phyloP scores from a whole-genome alignment of 2,329 filamentous ascomycete genomes.

The Gnomoniopsis sp. region DNA sequence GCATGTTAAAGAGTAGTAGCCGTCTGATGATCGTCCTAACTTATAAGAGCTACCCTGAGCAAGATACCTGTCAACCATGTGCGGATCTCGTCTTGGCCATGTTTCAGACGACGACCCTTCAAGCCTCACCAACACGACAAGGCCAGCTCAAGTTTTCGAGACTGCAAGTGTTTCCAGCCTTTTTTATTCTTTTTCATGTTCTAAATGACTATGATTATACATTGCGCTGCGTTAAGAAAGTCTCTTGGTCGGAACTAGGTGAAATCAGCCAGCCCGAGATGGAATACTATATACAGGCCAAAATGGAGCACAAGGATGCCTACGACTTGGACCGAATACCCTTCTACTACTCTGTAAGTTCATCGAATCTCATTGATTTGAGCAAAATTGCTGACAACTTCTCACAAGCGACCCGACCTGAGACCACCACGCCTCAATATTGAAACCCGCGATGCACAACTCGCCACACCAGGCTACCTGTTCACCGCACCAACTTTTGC shows the following conservation, averaged over 20 bases:
- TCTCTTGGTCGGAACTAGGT: not conserved
- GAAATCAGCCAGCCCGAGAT: not conserved
- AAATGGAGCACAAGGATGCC: not conserved
- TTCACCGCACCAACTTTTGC: slow-evolving; percentile 4
- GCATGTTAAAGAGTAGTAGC: not conserved
- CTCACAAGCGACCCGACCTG: slow-evolving; percentile 10
- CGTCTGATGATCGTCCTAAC: not conserved
- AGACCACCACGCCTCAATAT: slow-evolving; percentile 12
- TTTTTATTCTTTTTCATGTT: not conserved
- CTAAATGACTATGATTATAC: not conserved
- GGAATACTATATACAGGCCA: not conserved
- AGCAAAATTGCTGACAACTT: not conserved
- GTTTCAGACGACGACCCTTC: not conserved
- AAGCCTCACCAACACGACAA: not conserved
- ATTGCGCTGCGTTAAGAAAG: not conserved
- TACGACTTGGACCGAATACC: slow-evolving; percentile 3
- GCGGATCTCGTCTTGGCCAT: not conserved
- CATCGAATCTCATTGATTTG: not conserved
- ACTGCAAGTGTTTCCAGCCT: not conserved
- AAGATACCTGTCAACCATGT: not conserved
- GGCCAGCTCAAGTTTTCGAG: not conserved
- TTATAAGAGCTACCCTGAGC: not conserved
- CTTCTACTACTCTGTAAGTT: slow-evolving; percentile 14
- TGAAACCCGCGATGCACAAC: not conserved
- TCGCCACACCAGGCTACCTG: slow-evolving; percentile 5